Evolutionary conservation across 345 rosid genomes (phyloP), one percentile per base, ranked within the genome.

Genomic region (Lepidium aucheri): DNA sequence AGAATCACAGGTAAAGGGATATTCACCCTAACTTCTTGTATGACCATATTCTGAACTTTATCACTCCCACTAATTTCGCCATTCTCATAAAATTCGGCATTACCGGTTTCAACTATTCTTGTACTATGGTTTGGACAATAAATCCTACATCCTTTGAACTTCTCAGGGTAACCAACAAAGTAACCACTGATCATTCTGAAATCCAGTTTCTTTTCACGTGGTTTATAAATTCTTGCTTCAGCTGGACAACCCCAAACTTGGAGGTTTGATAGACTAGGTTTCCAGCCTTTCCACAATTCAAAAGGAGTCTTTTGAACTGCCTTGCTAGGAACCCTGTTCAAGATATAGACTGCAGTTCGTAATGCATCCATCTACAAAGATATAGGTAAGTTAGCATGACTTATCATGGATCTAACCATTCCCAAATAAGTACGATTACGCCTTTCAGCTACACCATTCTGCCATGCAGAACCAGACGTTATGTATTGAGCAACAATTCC

Each of bases 381-480:
- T 34, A 67, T 14, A 22, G 6, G 60, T 39, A 16, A 26, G 30
- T 40, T 34, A 40, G 36, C 14, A 41, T 52, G 38, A 34, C 39
- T 51, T 16, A 64, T 46, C 40, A 51, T 61, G 33, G 50, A 39
- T 53, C 49, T 65, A 40, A 47, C 56, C 55, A 62, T 62, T n/a
- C n/a, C 0, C 20, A 62, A 33, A 18, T 45, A 62, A 2, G 14
- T 62, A 62, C 14, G 34, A 1, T 34, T 62, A 4, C 44, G 5
- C n/a, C 28, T 62, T 44, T 46, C 54, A 34, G 17, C 44, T 34
- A 46, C 67, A 62, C 65, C 65, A 60, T 60, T 44, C 5, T 45
- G 41, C 42, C 18, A 46, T 16, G 53, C 18, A 30, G 53, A 43
- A 61, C 44, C 24, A n/a, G n/a, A n/a, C n/a, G n/a, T n/a, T n/a